Percentiles rank a stretch among this genome's conserved stretches.
These are phyloP conservation scores for Erythrophleum fordii DNA, from an alignment of 306 rosid genomes.

Conservation along the genomic window DNA sequence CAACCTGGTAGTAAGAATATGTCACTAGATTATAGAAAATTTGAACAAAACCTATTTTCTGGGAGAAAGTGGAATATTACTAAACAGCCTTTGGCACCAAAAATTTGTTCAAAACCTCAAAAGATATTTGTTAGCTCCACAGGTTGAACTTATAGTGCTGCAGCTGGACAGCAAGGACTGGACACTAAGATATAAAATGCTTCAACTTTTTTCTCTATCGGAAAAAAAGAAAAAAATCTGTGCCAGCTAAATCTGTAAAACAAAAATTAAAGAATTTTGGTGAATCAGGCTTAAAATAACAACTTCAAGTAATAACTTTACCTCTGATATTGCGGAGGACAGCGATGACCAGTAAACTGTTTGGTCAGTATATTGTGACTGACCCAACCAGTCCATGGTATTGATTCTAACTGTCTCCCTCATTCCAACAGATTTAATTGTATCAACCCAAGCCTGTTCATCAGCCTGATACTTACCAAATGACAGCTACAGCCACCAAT, in stretches of 20 bases:
- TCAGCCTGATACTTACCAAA: conserved; percentile 84
- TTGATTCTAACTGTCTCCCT: conserved; percentile 68
- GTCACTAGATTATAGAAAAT: not conserved
- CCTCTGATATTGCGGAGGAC: conserved; percentile 93
- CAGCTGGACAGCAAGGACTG: not conserved
- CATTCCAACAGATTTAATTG: conserved; percentile 72
- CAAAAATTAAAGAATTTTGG: not conserved
- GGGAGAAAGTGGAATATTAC: not conserved
- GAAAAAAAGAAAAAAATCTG: not conserved
- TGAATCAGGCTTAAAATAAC: not conserved
- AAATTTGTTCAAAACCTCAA: not conserved
- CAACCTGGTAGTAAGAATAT: conserved; percentile 52
- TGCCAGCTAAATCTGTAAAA: not conserved
- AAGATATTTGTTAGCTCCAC: not conserved
- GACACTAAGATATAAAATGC: not conserved
- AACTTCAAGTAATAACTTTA: conserved; percentile 33
- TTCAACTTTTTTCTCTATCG: not conserved
- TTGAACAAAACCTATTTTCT: not conserved
- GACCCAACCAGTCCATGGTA: conserved; percentile 99
- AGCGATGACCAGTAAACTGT: conserved; percentile 86
- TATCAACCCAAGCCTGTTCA: conserved; percentile 90
- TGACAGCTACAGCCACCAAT: conserved; percentile 65
- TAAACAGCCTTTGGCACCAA: not conserved
- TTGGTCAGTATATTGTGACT: conserved; percentile 65
- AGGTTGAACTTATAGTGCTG: not conserved